Evolutionary conservation across 805 yeast genomes (phyloP), one percentile per base, ranked within the genome.

Genomic region (Jamesozyma rosinii): DNA sequence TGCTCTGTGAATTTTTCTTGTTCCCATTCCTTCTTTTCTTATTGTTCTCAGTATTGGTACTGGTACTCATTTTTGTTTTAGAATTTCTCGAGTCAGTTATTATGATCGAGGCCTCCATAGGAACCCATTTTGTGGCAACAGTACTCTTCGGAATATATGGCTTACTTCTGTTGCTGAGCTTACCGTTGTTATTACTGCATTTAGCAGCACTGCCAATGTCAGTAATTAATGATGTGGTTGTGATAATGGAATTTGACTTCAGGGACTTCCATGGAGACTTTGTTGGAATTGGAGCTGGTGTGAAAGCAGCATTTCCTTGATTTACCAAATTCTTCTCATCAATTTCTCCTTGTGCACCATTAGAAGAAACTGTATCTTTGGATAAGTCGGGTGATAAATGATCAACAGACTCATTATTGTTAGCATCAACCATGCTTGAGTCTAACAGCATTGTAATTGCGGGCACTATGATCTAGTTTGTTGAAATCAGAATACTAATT

Each of bases 41-140:
- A 24, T 24, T 24, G 30, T 27, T 27, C 9, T 13, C 13, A 15
- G 6, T 6, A 13, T 15, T 31, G 14, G 5, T 31, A 15, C 14
- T 13, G 14, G n/a, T 31, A 14, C 34, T 17, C n/a, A 5, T 15
- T 14, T 13, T 31, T 11, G 9, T 31, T 31, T 8, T 14, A 31
- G 14, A 31, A 14, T 13, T 31, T 31, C n/a, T 31, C n/a, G 34
- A 31, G n/a, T 31, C 34, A 31, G 34, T 17, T 5, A 31, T 31
- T 15, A 17, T 44, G 22, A 17, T 74, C 33, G 74, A 62, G 21
- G 76, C 82, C 49, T 76, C 71, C 58, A 73, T 75, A 10, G 85
- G 84, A 34, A 79, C 73, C 84, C 85, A 79, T 58, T 81, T 82
- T 10, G 54, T 49, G 15, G 43, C 40, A n/a, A 47, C 19, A 8